Evolutionary conservation across 1,284 basidiomycete species (phyloP), one percentile per base, ranked within the genome.

Genomic region (Ustilago esculenta): DNA sequence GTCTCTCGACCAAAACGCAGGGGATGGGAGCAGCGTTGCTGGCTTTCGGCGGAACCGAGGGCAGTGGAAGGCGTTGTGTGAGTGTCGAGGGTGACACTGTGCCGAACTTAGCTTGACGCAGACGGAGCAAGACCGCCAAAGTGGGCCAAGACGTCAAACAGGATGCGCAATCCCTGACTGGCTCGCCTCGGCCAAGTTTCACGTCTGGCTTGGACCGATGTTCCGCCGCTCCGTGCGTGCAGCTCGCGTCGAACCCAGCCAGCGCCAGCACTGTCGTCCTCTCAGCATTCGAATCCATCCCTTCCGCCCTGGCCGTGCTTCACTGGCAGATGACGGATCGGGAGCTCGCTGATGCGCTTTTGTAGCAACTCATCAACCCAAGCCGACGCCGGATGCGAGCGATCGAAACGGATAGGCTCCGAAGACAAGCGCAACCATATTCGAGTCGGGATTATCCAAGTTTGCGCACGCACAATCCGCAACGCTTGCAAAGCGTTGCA

Each of bases 141-240:
- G 21, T 11, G 18, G 33, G 11, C 41, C 18, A 55, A 17, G 29
- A 44, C 29, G 32, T 33, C 36, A 25, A 27, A 35, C 23, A 17
- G 34, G 34, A 52, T 44, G 18, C n/a, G n/a, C n/a, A 44, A 44
- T 29, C 14, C n/a, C 12, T 20, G 23, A 14, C 18, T n/a, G n/a
- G n/a, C n/a, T n/a, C 53, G 32, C 17, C 34, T 61, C 51, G 58
- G 58, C 58, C 54, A 61, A 54, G 20, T 17, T 37, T 24, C 45
- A n/a, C n/a, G n/a, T n/a, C n/a, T n/a, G n/a, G n/a, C n/a, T 47
- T 42, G 30, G 39, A 50, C 55, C 55, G 55, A 57, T 25, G 25
- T 50, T 57, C 25, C 44, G 45, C 53, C 53, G 53, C 7, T 41
- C 34, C 24, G 23, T 21, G 23, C 18, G 21, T 27, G 40, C 45